Percentiles rank a stretch among this genome's conserved stretches.
Conservation (phyloP, 2,329 filamentous ascomycete genomes). For the Xylaria polymorpha region DNA sequence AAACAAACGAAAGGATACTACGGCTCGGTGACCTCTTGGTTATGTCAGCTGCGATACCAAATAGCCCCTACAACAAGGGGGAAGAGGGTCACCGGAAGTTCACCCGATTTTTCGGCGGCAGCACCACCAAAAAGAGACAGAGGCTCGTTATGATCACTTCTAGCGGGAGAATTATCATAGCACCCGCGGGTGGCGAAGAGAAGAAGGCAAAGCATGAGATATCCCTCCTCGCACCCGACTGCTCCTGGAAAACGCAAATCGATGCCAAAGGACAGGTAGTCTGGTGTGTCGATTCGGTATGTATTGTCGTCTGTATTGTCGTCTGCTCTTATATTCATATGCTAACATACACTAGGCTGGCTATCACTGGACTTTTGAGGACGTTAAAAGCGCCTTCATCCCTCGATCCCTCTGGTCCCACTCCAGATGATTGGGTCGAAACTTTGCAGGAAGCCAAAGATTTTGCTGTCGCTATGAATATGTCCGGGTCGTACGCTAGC, state of each 20-base stretch:
- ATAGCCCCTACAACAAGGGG: constrained; percentile 77
- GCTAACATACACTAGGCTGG: constrained; percentile 70
- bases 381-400: constrained; percentile 77
- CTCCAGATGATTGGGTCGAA: constrained; percentile 92
- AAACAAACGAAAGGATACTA: constrained; percentile 90
- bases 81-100: constrained; percentile 87
- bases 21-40: constrained; percentile 94
- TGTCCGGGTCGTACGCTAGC: constrained; percentile 71
- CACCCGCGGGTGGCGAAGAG: constrained; percentile 91
- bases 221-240: constrained; percentile 80
- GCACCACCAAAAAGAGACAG: constrained; percentile 90
- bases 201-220: constrained; percentile 96
- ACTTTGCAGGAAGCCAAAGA: constrained; percentile 87
- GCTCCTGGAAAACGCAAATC: constrained; percentile 80
- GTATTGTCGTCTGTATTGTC: constrained; percentile 61
- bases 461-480: constrained; percentile 79
- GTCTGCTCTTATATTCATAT: constrained; percentile 29
- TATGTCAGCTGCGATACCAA: constrained; percentile 79
- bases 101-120: constrained; percentile 91
- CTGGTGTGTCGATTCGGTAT: constrained; percentile 94
- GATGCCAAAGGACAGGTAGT: constrained; percentile 89
- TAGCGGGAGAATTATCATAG: constrained; percentile 87
- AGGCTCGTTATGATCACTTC: constrained; percentile 95
- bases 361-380: constrained; percentile 92
- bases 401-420: constrained; percentile 69